Evolutionary conservation across 225 moss, liverwort and hornwort genomes (phyloP).

Genomic region (Asterella californica): DNA sequence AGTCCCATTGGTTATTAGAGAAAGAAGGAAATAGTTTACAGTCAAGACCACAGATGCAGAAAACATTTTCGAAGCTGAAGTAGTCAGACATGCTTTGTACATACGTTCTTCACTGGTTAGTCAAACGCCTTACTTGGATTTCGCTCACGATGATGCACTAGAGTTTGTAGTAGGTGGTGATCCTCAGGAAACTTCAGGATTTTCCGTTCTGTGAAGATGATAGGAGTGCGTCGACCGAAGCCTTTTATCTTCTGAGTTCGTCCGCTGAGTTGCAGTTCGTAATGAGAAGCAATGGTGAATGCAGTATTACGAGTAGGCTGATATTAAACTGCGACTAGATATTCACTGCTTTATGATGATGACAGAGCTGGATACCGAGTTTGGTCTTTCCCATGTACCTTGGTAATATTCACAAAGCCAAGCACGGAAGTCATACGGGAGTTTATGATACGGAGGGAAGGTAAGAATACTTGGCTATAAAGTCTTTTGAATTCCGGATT

Average conservation of each 20-base stretch:
- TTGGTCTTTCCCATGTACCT: slow-evolving; percentile 59
- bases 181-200: not conserved
- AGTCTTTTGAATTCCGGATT: not conserved
- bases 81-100: no score
- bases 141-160: not conserved
- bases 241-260: no score
- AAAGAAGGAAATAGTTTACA: not conserved
- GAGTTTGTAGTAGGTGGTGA: not conserved
- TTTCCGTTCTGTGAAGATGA: not conserved
- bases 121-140: not conserved
- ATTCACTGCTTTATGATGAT: not conserved
- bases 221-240: not conserved
- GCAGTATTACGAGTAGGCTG: not conserved
- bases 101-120: no score
- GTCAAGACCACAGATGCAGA: not conserved
- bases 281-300: not conserved
- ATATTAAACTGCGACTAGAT: not conserved
- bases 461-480: slow-evolving; percentile 24
- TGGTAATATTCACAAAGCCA: slow-evolving; percentile 56
- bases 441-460: slow-evolving; percentile 74
- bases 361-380: slow-evolving; percentile 58
- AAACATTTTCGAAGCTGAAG: not conserved
- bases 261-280: not conserved
- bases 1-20: no score
- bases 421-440: slow-evolving; percentile 70